These are phyloP conservation scores for Cyberlindnera euphorbiae DNA, from an alignment of 805 yeast species.

Conservation along the genomic window DNA sequence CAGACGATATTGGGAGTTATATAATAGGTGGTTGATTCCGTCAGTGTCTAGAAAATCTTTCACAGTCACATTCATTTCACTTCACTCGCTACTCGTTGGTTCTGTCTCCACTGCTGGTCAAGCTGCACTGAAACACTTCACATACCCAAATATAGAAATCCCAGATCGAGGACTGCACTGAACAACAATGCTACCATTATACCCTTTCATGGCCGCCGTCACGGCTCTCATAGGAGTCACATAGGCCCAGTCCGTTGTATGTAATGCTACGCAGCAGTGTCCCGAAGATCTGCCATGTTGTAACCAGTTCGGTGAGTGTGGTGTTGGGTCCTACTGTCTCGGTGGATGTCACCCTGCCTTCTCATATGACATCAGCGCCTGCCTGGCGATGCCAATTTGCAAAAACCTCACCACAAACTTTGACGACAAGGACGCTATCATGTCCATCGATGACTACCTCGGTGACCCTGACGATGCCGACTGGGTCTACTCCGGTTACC, in stretches of 20 bases:
- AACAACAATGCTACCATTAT: constrained; percentile 1
- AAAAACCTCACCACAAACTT: constrained; percentile 41
- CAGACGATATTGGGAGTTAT: no score
- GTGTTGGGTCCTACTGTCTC: constrained; percentile 71
- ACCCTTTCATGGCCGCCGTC: constrained; percentile 1
- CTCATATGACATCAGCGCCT: constrained; percentile 40
- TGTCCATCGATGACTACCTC: constrained; percentile 29
- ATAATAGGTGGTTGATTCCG: no score
- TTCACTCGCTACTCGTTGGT: no score
- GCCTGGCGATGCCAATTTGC: constrained; percentile 86
- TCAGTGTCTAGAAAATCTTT: no score
- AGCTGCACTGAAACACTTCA: no score
- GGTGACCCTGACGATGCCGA: constrained; percentile 67
- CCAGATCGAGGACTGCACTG: no score
- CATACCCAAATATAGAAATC: no score
- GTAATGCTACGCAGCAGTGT: constrained; percentile 55
- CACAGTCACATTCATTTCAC: no score
- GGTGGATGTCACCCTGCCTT: constrained; percentile 80
- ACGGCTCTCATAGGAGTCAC: not conserved
- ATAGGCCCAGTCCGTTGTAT: constrained; percentile 24
- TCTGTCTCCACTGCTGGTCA: no score
- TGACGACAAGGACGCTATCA: constrained; percentile 27
- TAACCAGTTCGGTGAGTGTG: constrained; percentile 74
- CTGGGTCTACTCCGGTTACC: constrained; percentile 64
- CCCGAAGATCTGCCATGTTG: constrained; percentile 86